A percentile compares a stretch with the other conserved stretches of the same genome.
Conservation (phyloP, 2,329 filamentous ascomycete species). For the Colletotrichum sp. region DNA sequence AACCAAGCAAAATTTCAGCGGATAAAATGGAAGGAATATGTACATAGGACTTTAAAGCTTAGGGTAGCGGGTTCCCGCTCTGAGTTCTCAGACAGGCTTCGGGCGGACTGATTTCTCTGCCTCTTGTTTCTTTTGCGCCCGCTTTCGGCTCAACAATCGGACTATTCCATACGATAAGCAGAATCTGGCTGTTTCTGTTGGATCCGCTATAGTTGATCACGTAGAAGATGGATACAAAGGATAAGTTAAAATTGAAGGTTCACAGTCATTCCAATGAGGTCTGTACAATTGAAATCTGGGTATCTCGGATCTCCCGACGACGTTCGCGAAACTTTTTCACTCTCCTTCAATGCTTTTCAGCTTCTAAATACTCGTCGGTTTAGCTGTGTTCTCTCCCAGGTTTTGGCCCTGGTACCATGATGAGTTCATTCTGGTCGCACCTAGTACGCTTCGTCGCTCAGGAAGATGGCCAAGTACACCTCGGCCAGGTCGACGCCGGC, state of each 20-base stretch:
- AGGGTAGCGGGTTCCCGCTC: background rate
- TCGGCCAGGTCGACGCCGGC: background rate
- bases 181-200: background rate
- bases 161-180: background rate
- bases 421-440: background rate
- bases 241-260: background rate
- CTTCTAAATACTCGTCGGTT: too few species aligned
- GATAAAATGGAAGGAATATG: too few species aligned
- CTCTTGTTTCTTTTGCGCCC: background rate
- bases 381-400: background rate
- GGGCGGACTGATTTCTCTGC: background rate
- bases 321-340: background rate
- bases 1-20: too few species aligned
- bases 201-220: too few species aligned
- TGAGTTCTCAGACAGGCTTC: background rate
- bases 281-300: background rate
- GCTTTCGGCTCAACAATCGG: background rate
- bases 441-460: background rate
- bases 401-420: background rate
- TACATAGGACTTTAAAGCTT: background rate
- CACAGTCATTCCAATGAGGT: background rate
- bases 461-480: background rate
- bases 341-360: too few species aligned
- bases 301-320: background rate
- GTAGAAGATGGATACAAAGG: too few species aligned